These are phyloP conservation scores for Amanita exitialis DNA, from an alignment of 768 basidiomycete species.

Conservation along the genomic window DNA sequence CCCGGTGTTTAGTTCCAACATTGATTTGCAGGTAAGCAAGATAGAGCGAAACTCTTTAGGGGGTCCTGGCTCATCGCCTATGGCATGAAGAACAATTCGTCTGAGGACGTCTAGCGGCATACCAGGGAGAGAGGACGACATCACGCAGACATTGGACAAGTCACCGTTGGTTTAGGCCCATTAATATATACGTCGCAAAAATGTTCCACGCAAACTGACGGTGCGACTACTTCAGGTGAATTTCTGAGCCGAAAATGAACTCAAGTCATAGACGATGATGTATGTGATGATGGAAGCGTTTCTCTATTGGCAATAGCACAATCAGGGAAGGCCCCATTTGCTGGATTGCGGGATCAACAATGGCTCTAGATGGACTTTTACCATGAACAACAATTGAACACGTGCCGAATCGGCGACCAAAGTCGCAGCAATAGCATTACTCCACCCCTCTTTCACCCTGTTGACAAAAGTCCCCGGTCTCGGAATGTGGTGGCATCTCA, in stretches of 20 bases:
- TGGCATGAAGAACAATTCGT: slow-evolving; percentile 22
- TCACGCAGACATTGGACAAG: slow-evolving; percentile 13
- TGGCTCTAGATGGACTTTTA: background rate
- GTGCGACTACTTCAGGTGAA: background rate
- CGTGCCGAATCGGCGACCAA: background rate
- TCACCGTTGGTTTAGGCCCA: slow-evolving; percentile 4
- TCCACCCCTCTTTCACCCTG: too few relatives aligned
- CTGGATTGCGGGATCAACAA: background rate
- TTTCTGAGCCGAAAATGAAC: background rate
- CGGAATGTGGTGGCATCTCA: background rate
- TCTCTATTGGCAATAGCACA: background rate
- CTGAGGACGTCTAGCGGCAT: slow-evolving; percentile 25
- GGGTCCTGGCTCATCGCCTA: slow-evolving; percentile 20
- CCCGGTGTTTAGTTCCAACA: slow-evolving; percentile 15
- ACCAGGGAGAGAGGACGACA: slow-evolving; percentile 22
- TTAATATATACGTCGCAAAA: background rate
- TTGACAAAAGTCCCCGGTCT: background rate
- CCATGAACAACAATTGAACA: background rate
- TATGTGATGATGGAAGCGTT: background rate
- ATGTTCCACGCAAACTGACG: background rate
- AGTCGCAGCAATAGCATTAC: background rate
- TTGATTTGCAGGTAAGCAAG: slow-evolving; percentile 22
- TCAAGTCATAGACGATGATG: background rate
- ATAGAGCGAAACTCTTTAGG: slow-evolving; percentile 22
- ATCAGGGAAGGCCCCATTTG: background rate